phyloP scores from a whole-genome alignment of 805 yeast genomes.

The Torulaspora franciscae region DNA sequence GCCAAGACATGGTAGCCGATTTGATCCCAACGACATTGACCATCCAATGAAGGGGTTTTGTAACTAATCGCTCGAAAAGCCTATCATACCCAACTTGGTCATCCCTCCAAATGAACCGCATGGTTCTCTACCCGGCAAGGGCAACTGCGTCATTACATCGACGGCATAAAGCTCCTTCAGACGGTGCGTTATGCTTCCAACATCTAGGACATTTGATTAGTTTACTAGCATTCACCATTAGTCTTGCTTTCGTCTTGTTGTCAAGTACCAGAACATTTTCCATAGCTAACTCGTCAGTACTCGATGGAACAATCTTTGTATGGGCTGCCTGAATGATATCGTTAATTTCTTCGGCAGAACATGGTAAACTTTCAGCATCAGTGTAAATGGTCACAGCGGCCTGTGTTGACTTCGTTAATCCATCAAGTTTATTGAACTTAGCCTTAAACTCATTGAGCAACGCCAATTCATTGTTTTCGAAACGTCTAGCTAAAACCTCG shows the following conservation, averaged over 20 bases:
- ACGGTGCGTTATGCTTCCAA: constrained; percentile 69
- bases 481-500: constrained; percentile 5
- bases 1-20: too few relatives aligned
- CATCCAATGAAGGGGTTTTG: too few relatives aligned
- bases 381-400: constrained; percentile 30
- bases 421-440: constrained; percentile 21
- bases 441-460: constrained; percentile 21
- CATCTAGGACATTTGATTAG: constrained; percentile 83
- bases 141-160: constrained; percentile 52
- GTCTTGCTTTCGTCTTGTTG: constrained; percentile 28
- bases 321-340: constrained; percentile 64
- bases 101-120: too few relatives aligned
- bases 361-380: constrained; percentile 9
- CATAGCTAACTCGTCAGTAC: constrained; percentile 6
- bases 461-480: constrained; percentile 19
- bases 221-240: constrained; percentile 39
- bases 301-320: constrained; percentile 38
- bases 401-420: constrained; percentile 25
- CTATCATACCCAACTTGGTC: too few relatives aligned
- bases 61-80: too few relatives aligned
- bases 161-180: constrained; percentile 52
- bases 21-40: too few relatives aligned
- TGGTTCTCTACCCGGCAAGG: background rate
- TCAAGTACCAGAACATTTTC: constrained; percentile 17
- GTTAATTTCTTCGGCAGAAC: constrained; percentile 41